Conservation (phyloP, 2,329 filamentous ascomycete species). For the Cytospora piceae region DNA sequence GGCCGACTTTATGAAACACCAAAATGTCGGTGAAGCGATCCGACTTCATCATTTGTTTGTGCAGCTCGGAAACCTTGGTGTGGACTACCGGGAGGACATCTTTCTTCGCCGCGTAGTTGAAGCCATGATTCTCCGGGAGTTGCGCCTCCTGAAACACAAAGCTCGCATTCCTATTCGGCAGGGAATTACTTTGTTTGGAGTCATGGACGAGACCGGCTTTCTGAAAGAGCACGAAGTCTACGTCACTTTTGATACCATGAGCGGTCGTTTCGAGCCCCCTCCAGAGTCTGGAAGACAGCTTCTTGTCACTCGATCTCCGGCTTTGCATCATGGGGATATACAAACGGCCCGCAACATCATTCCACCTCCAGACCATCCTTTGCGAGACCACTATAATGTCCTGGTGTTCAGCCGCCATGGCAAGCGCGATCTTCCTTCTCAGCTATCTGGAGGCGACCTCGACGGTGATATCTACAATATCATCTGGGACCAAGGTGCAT, state of each 20-base stretch:
- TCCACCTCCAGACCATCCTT: constrained; percentile 61
- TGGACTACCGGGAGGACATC: constrained; percentile 68
- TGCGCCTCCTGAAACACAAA: constrained; percentile 78
- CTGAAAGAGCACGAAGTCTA: constrained; percentile 71
- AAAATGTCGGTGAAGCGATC: constrained; percentile 63
- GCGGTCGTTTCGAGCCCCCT: constrained; percentile 33
- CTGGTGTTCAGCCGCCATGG: constrained; percentile 78
- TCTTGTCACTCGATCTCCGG: constrained; percentile 77
- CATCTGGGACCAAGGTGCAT: constrained; percentile 67
- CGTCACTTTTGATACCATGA: constrained; percentile 55
- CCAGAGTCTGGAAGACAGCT: constrained; percentile 46
- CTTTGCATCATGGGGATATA: constrained; percentile 80
- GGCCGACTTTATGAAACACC: constrained; percentile 65
- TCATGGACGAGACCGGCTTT: constrained; percentile 79
- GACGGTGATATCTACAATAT: constrained; percentile 84
- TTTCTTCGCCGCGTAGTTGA: constrained; percentile 76
- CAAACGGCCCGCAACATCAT: constrained; percentile 67
- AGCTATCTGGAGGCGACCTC: constrained; percentile 79
- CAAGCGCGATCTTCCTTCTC: constrained; percentile 73
- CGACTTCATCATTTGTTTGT: constrained; percentile 66
- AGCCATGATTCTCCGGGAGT: constrained; percentile 68
- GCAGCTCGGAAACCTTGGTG: constrained; percentile 57
- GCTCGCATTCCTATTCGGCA: constrained; percentile 72
- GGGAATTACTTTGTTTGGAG: constrained; percentile 77
- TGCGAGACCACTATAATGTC: constrained; percentile 69